Evolutionary conservation across 495 filamentous ascomycete genomes (phyloP).

Genomic region (Penicillium tannophilum): DNA sequence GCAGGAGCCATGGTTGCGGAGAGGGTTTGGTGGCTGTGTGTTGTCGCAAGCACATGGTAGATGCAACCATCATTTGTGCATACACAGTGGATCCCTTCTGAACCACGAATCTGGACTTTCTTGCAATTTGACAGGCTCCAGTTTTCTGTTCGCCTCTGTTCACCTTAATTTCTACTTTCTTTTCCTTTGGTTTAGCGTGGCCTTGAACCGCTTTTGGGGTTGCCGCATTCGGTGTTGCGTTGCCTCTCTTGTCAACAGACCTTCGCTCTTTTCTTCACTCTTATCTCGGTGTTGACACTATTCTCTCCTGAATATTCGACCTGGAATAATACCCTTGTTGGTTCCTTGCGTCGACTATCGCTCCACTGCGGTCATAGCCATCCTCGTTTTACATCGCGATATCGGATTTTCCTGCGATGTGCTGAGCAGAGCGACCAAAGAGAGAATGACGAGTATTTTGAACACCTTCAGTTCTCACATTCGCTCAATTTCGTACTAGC

Average conservation of each 20-base stretch:
- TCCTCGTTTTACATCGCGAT: background rate
- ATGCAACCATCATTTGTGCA: slow-evolving; percentile 8
- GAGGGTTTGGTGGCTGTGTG: background rate
- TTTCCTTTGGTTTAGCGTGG: background rate
- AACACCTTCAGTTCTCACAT: background rate
- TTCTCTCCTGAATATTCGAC: background rate
- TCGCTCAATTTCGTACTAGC: background rate
- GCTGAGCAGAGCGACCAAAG: background rate
- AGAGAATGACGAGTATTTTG: background rate
- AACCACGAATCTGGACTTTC: background rate
- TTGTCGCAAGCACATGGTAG: background rate
- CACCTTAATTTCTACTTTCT: background rate
- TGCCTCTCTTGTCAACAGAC: background rate
- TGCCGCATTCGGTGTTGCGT: slow-evolving; percentile 2
- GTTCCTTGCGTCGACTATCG: background rate
- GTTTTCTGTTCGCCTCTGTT: background rate
- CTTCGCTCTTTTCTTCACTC: background rate
- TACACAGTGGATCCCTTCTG: background rate
- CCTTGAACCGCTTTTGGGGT: slow-evolving; percentile 3
- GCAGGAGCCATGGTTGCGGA: slow-evolving; percentile 1
- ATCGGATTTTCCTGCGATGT: background rate
- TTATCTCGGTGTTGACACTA: background rate
- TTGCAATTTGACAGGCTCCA: background rate
- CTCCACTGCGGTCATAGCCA: background rate
- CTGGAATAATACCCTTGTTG: background rate